A percentile compares a stretch with the other conserved stretches of the same genome.
phyloP scores from a whole-genome alignment of 2,329 filamentous ascomycete genomes.

The Venturia pyrina region DNA sequence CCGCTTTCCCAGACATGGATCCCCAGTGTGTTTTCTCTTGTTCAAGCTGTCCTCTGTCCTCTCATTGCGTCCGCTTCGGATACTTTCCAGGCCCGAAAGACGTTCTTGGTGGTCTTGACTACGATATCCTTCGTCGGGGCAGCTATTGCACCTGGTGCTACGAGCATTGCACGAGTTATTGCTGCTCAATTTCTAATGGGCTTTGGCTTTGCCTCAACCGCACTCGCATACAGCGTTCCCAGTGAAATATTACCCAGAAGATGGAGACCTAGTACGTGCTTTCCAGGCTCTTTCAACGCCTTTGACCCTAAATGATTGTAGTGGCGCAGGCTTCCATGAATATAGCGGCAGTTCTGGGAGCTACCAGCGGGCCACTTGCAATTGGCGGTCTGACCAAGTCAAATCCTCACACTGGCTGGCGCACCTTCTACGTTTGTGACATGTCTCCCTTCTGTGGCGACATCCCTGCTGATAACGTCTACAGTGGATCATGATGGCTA shows the following conservation, averaged over 20 bases:
- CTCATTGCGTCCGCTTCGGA: constrained; percentile 1
- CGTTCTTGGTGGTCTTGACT: not conserved
- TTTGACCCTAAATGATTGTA: not conserved
- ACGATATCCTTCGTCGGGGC: not conserved
- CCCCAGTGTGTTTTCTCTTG: not conserved
- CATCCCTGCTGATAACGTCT: not conserved
- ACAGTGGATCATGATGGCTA: constrained; percentile 4
- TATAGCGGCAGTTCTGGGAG: not conserved
- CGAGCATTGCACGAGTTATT: not conserved
- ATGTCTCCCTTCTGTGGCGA: not conserved
- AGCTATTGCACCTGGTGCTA: not conserved
- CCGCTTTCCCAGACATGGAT: constrained; percentile 1
- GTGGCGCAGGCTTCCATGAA: constrained; percentile 6
- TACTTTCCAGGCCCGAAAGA: constrained; percentile 4
- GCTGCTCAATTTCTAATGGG: not conserved
- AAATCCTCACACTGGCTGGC: constrained; percentile 1
- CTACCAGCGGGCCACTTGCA: not conserved
- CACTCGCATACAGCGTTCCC: not conserved
- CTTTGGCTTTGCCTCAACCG: not conserved
- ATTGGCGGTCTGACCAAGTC: constrained; percentile 2
- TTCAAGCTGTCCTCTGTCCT: not conserved
- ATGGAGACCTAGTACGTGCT: constrained; percentile 4
- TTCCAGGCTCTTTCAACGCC: not conserved
- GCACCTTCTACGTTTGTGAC: not conserved
- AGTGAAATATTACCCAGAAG: not conserved